Conservation (phyloP, 140 eudicot genomes). For the Ambrosia hybrid region DNA sequence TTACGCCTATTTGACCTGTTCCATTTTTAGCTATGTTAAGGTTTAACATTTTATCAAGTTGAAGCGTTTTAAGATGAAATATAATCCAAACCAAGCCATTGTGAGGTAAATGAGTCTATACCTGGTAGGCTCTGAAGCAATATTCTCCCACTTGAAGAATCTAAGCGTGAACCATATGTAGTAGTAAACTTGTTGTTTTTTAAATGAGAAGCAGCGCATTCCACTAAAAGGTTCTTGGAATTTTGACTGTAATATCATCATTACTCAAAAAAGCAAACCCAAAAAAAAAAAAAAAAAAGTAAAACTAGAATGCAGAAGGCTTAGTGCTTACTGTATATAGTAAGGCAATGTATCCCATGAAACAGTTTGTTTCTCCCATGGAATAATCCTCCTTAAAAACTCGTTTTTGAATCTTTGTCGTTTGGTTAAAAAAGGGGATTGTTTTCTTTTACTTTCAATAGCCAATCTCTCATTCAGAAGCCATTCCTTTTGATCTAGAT, state of each 20-base stretch:
- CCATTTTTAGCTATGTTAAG: too few relatives aligned
- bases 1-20: too few relatives aligned
- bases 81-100: neutral
- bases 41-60: neutral
- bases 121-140: slow-evolving; percentile 97
- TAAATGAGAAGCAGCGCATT: slow-evolving; percentile 86
- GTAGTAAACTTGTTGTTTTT: slow-evolving; percentile 64
- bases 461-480: slow-evolving; percentile 79
- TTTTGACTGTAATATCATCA: slow-evolving; percentile 51
- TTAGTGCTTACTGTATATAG: slow-evolving; percentile 65
- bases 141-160: slow-evolving; percentile 89
- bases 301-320: slow-evolving; percentile 2
- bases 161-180: slow-evolving; percentile 66
- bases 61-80: neutral
- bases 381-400: slow-evolving; percentile 78
- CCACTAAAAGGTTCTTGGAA: slow-evolving; percentile 73
- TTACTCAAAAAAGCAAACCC: neutral
- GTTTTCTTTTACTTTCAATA: slow-evolving; percentile 75
- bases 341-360: slow-evolving; percentile 95
- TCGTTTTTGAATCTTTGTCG: slow-evolving; percentile 76
- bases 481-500: slow-evolving; percentile 97
- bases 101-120: slow-evolving; percentile 12
- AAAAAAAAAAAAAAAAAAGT: neutral
- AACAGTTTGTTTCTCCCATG: slow-evolving; percentile 88
- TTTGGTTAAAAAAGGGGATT: slow-evolving; percentile 74